Base-by-base conservation (phyloP, 345 rosid species). In the Citrus mangshanensis region DNA sequence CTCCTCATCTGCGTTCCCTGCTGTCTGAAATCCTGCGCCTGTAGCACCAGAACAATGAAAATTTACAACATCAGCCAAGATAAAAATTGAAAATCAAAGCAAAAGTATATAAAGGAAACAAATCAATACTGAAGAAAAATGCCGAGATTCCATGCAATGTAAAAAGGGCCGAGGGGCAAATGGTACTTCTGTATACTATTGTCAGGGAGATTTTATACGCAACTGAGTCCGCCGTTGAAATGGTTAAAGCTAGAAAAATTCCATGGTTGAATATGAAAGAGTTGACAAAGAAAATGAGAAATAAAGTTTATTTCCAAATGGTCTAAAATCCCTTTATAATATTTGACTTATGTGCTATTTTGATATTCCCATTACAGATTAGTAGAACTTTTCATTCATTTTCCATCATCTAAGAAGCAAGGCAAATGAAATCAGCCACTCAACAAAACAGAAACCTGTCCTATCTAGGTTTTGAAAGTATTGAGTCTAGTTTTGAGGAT, bases 11-110 rank as follows among this genome's bases (percentile, higher is more conserved):
- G 55, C 65, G 91, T 90, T 19, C 97, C 97, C 49, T 87, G 91
- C 55, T 86, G 87, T 88, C 91, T 88, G 86, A 92, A 92, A 80
- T 89, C 97, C 84, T 90, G 92, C 1, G 97, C 97, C 97, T 92
- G 82, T 21, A 68, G 54, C 27, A 65, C 55, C 54, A 30, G 51
- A 78, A 42, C 56, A 56, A 68, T n/a, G 68, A 37, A 18, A 32
- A 63, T 62, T 56, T 58, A 19, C 21, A 60, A 59, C 27, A n/a
- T 67, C 65, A 34, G 22, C 35, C 72, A 64, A 0, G 10, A 30
- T 27, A 65, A 42, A 46, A 64, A 34, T 7, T 30, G 40, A 51
- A 12, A 25, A 25, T n/a, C 40, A 61, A 62, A 38, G n/a, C 38
- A 75, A 21, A 46, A 30, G 32, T 7, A 42, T 54, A 46, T 62